A percentile compares a stretch with the other conserved stretches of the same genome.
Evolutionary conservation across 257 asterid species (phyloP).

Genomic region (Solanum arcanum): DNA sequence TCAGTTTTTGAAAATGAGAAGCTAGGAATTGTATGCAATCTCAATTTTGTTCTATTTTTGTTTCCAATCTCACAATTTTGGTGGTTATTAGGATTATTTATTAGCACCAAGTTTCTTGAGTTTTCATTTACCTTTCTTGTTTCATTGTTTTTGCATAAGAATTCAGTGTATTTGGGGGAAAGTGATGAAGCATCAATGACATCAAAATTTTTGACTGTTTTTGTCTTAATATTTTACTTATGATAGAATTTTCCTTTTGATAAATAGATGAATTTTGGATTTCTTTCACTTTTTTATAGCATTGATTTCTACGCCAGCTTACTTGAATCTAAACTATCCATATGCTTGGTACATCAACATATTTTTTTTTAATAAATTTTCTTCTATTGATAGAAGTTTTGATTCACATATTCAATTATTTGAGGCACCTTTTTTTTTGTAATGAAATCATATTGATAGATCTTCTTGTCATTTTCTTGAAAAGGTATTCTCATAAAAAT

Average conservation of each 20-base stretch:
- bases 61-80: background rate
- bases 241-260: background rate
- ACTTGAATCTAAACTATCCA: background rate
- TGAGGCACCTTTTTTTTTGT: too few species aligned
- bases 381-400: background rate
- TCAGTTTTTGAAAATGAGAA: background rate
- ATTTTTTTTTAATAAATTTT: too few species aligned
- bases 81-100: background rate
- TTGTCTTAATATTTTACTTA: background rate
- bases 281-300: too few species aligned
- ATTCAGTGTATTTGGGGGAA: background rate
- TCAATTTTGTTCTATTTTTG: background rate
- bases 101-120: background rate
- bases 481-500: background rate
- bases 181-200: background rate
- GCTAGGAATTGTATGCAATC: background rate
- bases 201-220: too few species aligned
- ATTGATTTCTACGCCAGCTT: background rate
- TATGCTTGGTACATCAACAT: background rate
- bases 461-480: background rate
- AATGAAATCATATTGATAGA: background rate
- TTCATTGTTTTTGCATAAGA: background rate
- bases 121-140: background rate
- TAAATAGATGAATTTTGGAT: background rate
- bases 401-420: background rate